phyloP scores from a whole-genome alignment of 1,284 basidiomycete species.

The Ceratobasidium sp. region DNA sequence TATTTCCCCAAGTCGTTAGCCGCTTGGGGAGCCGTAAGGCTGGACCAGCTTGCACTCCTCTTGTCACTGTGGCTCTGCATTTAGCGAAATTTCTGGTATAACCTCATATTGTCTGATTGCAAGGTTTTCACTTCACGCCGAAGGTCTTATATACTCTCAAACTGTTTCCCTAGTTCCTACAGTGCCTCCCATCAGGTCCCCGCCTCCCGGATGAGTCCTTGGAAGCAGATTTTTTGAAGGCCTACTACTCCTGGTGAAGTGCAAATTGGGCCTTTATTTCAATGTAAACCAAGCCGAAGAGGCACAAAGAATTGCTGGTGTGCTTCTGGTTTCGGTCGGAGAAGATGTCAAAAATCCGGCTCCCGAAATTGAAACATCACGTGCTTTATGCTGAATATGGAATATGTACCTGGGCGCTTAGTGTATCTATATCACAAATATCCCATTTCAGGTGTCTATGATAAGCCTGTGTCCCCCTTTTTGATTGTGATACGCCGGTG shows the following conservation, averaged over 20 bases:
- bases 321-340: not conserved
- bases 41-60: conserved; percentile 49
- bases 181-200: not conserved
- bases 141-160: conserved; percentile 89
- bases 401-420: not conserved
- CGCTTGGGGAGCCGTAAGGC: conserved; percentile 37
- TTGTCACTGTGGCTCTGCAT: conserved; percentile 93
- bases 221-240: not conserved
- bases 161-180: conserved; percentile 92
- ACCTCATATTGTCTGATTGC: conserved; percentile 90
- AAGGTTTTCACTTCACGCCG: conserved; percentile 86
- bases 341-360: not conserved
- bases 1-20: too few species aligned
- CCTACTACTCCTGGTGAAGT: too few species aligned
- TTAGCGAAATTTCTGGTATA: conserved; percentile 96
- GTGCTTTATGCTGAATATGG: not conserved
- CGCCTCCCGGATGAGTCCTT: not conserved
- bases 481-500: not conserved
- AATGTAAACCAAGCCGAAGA: not conserved
- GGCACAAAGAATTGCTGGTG: not conserved
- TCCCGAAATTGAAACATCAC: not conserved
- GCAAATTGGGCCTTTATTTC: not conserved
- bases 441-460: not conserved
- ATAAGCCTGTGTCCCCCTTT: not conserved
- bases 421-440: not conserved